Percentiles rank a stretch among this genome's conserved stretches.
Evolutionary conservation across 352 stramenopile species (phyloP).

Genomic region (Phytophthora syringae): DNA sequence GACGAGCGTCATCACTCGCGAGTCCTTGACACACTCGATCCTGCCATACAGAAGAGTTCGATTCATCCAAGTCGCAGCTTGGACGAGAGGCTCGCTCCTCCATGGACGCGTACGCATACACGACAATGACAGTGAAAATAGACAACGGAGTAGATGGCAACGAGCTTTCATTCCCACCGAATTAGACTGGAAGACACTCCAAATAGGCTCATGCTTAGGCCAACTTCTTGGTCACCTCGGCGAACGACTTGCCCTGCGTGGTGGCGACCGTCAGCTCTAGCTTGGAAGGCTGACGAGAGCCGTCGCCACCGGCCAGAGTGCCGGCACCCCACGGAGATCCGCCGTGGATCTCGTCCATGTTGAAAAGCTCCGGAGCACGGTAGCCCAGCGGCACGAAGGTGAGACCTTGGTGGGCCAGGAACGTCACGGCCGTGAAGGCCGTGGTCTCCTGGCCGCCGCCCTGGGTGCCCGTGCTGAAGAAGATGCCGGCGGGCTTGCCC

Average conservation of each 20-base stretch:
- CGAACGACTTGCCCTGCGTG: constrained; percentile 87
- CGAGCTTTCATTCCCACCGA: constrained; percentile 18
- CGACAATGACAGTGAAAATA: constrained; percentile 14
- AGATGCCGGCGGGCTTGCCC: constrained; percentile 37
- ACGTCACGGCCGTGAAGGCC: constrained; percentile 34
- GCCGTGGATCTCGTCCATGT: constrained; percentile 38
- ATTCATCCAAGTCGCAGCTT: constrained; percentile 6
- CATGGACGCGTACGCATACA: constrained; percentile 10
- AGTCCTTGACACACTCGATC: constrained; percentile 24
- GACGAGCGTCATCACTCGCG: constrained; percentile 29
- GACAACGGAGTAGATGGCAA: not conserved
- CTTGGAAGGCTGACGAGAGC: constrained; percentile 68
- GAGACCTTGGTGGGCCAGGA: constrained; percentile 32
- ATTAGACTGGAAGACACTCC: constrained; percentile 8
- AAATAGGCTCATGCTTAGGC: constrained; percentile 31
- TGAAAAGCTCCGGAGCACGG: constrained; percentile 28
- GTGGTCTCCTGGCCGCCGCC: constrained; percentile 36
- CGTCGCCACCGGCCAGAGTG: constrained; percentile 26
- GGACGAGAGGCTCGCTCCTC: not conserved
- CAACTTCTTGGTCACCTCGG: constrained; percentile 80
- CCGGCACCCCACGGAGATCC: constrained; percentile 34
- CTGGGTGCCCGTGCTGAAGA: constrained; percentile 37
- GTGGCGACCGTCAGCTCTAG: constrained; percentile 81
- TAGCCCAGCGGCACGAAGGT: constrained; percentile 35
- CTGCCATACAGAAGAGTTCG: constrained; percentile 11